phyloP scores from a whole-genome alignment of 371 early-diverging fungal genomes.

The Batkoa obscura region DNA sequence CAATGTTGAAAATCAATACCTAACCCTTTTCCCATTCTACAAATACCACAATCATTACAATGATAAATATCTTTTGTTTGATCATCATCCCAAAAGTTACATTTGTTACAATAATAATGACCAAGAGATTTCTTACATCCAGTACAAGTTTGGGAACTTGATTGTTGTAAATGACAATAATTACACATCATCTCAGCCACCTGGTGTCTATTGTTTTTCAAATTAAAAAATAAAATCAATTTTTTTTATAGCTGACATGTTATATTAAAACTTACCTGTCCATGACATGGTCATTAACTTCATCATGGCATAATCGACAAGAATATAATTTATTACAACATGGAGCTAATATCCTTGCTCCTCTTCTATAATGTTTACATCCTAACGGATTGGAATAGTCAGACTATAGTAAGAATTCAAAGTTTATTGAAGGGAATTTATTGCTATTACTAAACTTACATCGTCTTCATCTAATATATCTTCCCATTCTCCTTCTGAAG shows the following conservation, averaged over 20 bases:
- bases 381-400: too few relatives aligned
- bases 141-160: conserved; percentile 50
- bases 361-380: conserved; percentile 87
- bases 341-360: conserved; percentile 66
- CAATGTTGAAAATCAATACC: conserved; percentile 85
- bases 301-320: conserved; percentile 96
- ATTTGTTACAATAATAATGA: conserved; percentile 74
- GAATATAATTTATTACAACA: conserved; percentile 81
- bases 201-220: conserved; percentile 24
- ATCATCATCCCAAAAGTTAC: conserved; percentile 88
- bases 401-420: too few relatives aligned
- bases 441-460: too few relatives aligned
- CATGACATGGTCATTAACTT: conserved; percentile 64
- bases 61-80: conserved; percentile 69
- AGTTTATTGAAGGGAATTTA: too few relatives aligned
- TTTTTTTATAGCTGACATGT: background rate
- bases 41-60: conserved; percentile 83
- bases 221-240: background rate
- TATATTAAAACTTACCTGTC: conserved; percentile 32
- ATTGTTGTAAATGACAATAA: conserved; percentile 65
- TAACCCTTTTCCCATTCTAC: conserved; percentile 68
- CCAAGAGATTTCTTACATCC: conserved; percentile 46
- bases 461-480: too few relatives aligned
- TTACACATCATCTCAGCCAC: conserved; percentile 85
- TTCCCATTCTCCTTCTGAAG: too few relatives aligned